A percentile compares a stretch with the other conserved stretches of the same genome.
Evolutionary conservation across 495 filamentous ascomycete species (phyloP).

Genomic region (Schizothecium vesticola): DNA sequence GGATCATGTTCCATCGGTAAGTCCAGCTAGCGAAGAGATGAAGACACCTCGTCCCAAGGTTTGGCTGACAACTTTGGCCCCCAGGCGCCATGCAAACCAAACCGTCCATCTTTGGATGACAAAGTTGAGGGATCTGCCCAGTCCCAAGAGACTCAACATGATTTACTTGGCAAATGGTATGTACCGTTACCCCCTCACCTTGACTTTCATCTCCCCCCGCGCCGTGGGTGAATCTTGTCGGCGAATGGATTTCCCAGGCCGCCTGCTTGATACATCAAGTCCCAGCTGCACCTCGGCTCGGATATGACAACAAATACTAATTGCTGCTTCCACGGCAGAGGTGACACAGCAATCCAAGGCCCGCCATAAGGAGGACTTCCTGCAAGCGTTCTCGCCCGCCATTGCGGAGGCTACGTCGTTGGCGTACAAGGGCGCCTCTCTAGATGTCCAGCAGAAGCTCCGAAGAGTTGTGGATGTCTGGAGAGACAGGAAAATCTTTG

Average conservation of each 20-base stretch:
- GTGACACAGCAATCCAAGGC: constrained; percentile 92
- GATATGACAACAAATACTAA: constrained; percentile 7
- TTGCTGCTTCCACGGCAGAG: constrained; percentile 48
- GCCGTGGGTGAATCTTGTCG: background rate
- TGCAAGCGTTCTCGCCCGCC: constrained; percentile 82
- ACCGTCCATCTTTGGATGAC: constrained; percentile 87
- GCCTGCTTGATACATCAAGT: background rate
- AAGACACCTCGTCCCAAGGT: background rate
- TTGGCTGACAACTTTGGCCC: constrained; percentile 1
- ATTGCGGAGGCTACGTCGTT: constrained; percentile 78
- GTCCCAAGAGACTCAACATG: constrained; percentile 80
- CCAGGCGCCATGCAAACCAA: constrained; percentile 80
- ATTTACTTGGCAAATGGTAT: constrained; percentile 93
- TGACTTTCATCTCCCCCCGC: background rate
- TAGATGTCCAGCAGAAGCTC: constrained; percentile 82
- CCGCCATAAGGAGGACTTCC: constrained; percentile 83
- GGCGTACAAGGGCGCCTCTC: constrained; percentile 80
- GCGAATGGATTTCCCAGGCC: background rate
- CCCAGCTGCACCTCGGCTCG: background rate
- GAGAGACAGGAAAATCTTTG: constrained; percentile 84
- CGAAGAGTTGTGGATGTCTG: constrained; percentile 89
- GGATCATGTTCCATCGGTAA: constrained; percentile 99
- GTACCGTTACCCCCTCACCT: background rate
- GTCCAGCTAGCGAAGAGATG: constrained; percentile 1
- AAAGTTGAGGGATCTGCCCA: constrained; percentile 74